Conservation (phyloP, 148 eudicot species). For the Rhododendron griersonianum region DNA sequence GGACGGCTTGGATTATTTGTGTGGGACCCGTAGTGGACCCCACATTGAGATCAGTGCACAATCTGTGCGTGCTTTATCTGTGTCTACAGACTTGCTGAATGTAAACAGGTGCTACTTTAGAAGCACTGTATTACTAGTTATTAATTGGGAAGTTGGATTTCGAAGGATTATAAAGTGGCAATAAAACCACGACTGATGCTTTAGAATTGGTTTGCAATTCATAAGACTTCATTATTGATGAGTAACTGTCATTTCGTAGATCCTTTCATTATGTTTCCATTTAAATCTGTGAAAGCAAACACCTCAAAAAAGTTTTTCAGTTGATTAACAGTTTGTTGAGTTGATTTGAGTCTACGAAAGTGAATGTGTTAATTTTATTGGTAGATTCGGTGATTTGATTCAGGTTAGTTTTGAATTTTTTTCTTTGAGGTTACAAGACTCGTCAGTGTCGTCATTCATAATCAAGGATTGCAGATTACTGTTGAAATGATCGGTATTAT, state of each 20-base stretch:
- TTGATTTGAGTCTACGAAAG: background rate
- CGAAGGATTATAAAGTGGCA: background rate
- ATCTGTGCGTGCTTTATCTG: too few relatives aligned
- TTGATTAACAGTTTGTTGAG: background rate
- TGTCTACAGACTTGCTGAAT: too few relatives aligned
- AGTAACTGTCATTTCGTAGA: background rate
- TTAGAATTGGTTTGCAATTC: background rate
- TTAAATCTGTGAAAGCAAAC: constrained; percentile 1
- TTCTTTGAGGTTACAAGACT: background rate
- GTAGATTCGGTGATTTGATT: background rate
- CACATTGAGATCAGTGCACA: too few relatives aligned
- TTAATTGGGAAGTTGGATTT: background rate
- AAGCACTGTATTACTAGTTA: background rate
- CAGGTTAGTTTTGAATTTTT: background rate
- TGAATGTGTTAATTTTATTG: background rate
- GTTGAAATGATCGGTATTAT: background rate
- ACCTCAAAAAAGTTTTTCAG: background rate
- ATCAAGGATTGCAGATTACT: too few relatives aligned
- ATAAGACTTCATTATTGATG: background rate
- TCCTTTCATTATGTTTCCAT: background rate
- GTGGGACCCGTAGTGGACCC: too few relatives aligned
- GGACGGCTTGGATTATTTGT: too few relatives aligned
- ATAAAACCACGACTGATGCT: background rate
- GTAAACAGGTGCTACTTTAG: background rate
- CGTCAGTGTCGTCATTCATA: background rate